Evolutionary conservation across 1,284 basidiomycete genomes (phyloP).

Genomic region (Neolentinus lepideus): DNA sequence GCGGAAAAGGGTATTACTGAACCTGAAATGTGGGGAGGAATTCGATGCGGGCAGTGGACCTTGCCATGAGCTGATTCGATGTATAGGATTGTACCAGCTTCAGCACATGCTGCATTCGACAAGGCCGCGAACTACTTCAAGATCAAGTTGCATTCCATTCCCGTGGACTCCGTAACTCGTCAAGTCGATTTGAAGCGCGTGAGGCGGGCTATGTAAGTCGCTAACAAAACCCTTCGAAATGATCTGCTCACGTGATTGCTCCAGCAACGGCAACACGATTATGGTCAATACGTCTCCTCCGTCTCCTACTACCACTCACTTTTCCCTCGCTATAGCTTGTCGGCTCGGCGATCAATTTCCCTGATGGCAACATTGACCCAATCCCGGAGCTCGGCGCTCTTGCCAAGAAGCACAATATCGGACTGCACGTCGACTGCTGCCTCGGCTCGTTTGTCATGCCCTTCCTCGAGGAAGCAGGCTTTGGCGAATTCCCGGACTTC

Average conservation of each 20-base stretch:
- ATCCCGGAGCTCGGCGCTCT: slow-evolving; percentile 77
- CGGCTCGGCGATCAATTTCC: slow-evolving; percentile 89
- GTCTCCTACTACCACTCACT: background rate
- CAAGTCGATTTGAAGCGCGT: slow-evolving; percentile 77
- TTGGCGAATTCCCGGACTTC: slow-evolving; percentile 20
- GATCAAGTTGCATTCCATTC: slow-evolving; percentile 89
- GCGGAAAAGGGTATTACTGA: slow-evolving; percentile 82
- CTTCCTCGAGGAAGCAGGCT: slow-evolving; percentile 64
- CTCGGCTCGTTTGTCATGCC: slow-evolving; percentile 90
- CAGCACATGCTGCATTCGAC: slow-evolving; percentile 93
- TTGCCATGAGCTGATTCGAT: slow-evolving; percentile 2
- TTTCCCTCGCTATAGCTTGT: slow-evolving; percentile 54
- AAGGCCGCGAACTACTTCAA: slow-evolving; percentile 88
- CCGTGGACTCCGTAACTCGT: slow-evolving; percentile 78
- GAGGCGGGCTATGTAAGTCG: slow-evolving; percentile 76
- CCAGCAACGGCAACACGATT: slow-evolving; percentile 76
- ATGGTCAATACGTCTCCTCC: slow-evolving; percentile 37
- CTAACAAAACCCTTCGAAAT: slow-evolving; percentile 1
- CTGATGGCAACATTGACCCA: slow-evolving; percentile 87
- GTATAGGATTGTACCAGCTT: slow-evolving; percentile 72
- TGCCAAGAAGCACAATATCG: slow-evolving; percentile 72
- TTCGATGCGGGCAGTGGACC: background rate
- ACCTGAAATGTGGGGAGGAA: slow-evolving; percentile 77
- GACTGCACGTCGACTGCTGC: slow-evolving; percentile 92
- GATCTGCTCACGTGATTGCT: background rate